Base-by-base conservation (phyloP, 2,329 filamentous ascomycete species). In the Arthroderma sp. region DNA sequence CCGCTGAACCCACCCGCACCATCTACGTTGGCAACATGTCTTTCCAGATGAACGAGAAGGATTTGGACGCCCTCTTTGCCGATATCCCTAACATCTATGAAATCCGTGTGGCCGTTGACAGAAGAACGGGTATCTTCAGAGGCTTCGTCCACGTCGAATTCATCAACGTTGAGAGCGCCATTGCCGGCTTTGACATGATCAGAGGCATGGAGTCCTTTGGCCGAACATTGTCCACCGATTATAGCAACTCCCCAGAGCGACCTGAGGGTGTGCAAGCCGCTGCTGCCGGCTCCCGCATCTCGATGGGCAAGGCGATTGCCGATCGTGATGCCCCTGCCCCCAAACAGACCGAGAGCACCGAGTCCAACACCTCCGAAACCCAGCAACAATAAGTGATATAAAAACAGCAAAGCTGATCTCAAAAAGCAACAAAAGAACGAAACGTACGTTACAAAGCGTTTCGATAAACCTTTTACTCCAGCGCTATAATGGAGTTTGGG, bases 81-180 rank as follows among this genome's bases (percentile, higher is more conserved):
- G 73, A 77, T 27, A 70, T 93, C 48, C 68, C 73, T 41, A 82
- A 84, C 60, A 73, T 89, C 40, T 66, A 73, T 44, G 83, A 88
- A 56, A 79, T 94, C 40, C 79, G 87, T 49, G 81, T 94, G 45
- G 83, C 86, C 42, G 82, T 91, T 54, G 86, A 94, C 65, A 77
- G 83, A 55, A 73, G 78, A 51, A 87, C 83, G 5, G 86, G 86
- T 38, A 81, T 83, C 66, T 83, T 83, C 33, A 74, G 84, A 60
- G 87, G 87, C 50, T 94, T 91, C 60, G 83, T 82, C 15, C 86
- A 94, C 60, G 82, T 81, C 40, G 85, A 93, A 58, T 94, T 94
- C 62, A 57, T 74, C 37, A 77, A 83, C 54, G 59, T 80, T 34
- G 73, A 78, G 50, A 77, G 77, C 50, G 84, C 86, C n/a, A 56